phyloP scores from a whole-genome alignment of 352 stramenopile genomes.

The Phytophthora fragariaefolia region DNA sequence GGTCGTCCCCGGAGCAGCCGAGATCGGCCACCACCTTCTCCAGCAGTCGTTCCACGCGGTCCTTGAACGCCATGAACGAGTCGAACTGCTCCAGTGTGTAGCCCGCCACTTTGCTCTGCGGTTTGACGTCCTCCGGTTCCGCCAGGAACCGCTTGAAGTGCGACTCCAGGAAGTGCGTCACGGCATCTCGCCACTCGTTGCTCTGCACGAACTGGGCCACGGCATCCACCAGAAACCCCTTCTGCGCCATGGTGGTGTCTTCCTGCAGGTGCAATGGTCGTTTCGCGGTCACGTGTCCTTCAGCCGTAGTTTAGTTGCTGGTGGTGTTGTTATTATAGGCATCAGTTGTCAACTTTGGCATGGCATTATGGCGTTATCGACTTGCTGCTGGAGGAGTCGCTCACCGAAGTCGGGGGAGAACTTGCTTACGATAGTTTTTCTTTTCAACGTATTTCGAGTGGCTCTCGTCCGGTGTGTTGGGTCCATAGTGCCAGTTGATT shows the following conservation, averaged over 20 bases:
- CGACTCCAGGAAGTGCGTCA: constrained; percentile 62
- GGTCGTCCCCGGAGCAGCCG: constrained; percentile 62
- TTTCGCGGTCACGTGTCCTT: constrained; percentile 27
- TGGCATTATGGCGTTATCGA: too few relatives aligned
- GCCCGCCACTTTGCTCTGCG: constrained; percentile 34
- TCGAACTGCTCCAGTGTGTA: constrained; percentile 69
- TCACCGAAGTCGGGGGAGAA: too few relatives aligned
- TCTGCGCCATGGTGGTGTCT: constrained; percentile 31
- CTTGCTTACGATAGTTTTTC: too few relatives aligned
- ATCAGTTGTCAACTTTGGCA: too few relatives aligned
- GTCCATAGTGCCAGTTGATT: too few relatives aligned
- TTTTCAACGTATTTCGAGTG: too few relatives aligned
- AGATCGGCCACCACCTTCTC: constrained; percentile 66
- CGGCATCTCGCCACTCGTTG: constrained; percentile 49
- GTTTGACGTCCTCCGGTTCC: constrained; percentile 20
- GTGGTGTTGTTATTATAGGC: too few relatives aligned
- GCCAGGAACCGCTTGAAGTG: constrained; percentile 63
- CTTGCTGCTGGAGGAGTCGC: too few relatives aligned
- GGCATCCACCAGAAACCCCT: constrained; percentile 78
- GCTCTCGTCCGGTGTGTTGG: too few relatives aligned
- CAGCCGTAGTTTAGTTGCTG: constrained; percentile 9
- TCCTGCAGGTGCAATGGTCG: too few relatives aligned
- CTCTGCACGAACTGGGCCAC: constrained; percentile 77
- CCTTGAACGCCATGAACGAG: constrained; percentile 76
- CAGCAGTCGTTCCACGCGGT: constrained; percentile 68